phyloP scores from a whole-genome alignment of 139 green algal species.

The Eudorina sp. region DNA sequence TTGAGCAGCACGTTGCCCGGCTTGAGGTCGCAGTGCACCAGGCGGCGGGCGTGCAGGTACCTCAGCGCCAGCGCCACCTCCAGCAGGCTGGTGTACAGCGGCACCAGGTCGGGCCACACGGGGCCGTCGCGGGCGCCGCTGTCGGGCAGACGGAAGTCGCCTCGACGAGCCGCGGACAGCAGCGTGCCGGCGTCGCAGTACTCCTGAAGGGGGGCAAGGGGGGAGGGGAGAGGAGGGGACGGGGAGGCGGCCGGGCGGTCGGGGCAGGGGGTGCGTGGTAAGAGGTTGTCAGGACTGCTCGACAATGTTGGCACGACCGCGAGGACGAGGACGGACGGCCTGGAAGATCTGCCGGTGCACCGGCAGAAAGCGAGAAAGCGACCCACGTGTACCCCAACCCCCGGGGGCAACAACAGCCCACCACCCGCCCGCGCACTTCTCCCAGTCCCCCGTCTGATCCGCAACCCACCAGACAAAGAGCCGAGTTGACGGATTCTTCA shows the following conservation, averaged over 20 bases:
- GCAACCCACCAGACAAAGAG: slow-evolving; percentile 40
- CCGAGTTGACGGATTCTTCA: too few species aligned
- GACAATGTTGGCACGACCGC: too few species aligned
- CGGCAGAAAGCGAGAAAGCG: too few species aligned
- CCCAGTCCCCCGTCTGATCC: too few species aligned
- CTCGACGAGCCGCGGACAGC: slow-evolving; percentile 21
- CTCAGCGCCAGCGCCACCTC: slow-evolving; percentile 43
- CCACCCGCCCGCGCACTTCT: too few species aligned
- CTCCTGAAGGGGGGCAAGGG: not conserved
- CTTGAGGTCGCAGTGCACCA: slow-evolving; percentile 51
- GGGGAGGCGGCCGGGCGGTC: not conserved
- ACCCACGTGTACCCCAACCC: too few species aligned
- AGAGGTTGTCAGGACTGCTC: too few species aligned
- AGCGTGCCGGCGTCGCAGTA: slow-evolving; percentile 46
- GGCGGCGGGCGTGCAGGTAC: slow-evolving; percentile 31
- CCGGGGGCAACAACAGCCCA: too few species aligned
- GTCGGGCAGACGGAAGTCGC: slow-evolving; percentile 38
- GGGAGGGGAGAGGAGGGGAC: not conserved
- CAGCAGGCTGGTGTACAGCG: slow-evolving; percentile 32
- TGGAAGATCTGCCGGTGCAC: too few species aligned
- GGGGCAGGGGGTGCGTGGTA: too few species aligned
- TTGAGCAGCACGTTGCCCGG: slow-evolving; percentile 47
- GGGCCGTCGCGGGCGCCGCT: slow-evolving; percentile 37
- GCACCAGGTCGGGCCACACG: slow-evolving; percentile 42
- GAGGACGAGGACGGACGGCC: too few species aligned